Conservation (phyloP, 768 basidiomycete genomes). For the Pulveroboletus ravenelii region DNA sequence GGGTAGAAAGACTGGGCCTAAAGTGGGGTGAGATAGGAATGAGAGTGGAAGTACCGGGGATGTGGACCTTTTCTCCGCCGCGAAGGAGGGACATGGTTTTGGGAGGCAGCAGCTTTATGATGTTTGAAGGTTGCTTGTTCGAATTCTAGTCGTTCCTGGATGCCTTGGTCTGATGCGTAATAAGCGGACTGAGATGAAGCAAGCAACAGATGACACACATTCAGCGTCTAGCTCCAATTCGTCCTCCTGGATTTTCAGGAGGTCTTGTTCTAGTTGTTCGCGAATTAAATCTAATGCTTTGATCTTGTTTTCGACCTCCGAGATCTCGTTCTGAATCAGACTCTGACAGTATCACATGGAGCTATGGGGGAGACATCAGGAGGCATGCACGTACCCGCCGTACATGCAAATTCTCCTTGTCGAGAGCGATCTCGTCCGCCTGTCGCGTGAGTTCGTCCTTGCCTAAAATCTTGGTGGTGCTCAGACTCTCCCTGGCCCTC, state of each 20-base stretch:
- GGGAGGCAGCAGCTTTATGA: conserved; percentile 11
- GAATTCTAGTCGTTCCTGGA: conserved; percentile 76
- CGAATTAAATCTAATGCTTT: conserved; percentile 77
- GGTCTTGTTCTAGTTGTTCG: conserved; percentile 71
- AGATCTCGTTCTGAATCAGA: conserved; percentile 80
- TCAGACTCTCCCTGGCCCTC: conserved; percentile 62
- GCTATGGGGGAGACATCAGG: conserved; percentile 1
- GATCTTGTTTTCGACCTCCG: conserved; percentile 88
- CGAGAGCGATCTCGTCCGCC: conserved; percentile 77
- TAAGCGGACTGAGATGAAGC: conserved; percentile 2
- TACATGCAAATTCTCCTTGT: conserved; percentile 91
- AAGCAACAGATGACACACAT: conserved; percentile 47
- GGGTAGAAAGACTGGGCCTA: conserved; percentile 92
- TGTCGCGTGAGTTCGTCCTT: conserved; percentile 83
- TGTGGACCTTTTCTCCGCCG: conserved; percentile 31
- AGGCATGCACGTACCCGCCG: conserved; percentile 52
- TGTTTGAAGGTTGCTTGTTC: conserved; percentile 46
- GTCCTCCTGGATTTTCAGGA: conserved; percentile 88
- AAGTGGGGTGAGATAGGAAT: conserved; percentile 4
- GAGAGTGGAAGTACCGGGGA: background rate
- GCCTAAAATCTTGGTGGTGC: conserved; percentile 65
- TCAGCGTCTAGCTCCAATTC: conserved; percentile 97
- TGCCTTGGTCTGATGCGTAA: conserved; percentile 67
- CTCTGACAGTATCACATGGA: conserved; percentile 43
- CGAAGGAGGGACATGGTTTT: conserved; percentile 23